Percentiles rank a stretch among this genome's conserved stretches.
phyloP scores from a whole-genome alignment of 192 early-diverging fungal species.

The Mortierella alpina region DNA sequence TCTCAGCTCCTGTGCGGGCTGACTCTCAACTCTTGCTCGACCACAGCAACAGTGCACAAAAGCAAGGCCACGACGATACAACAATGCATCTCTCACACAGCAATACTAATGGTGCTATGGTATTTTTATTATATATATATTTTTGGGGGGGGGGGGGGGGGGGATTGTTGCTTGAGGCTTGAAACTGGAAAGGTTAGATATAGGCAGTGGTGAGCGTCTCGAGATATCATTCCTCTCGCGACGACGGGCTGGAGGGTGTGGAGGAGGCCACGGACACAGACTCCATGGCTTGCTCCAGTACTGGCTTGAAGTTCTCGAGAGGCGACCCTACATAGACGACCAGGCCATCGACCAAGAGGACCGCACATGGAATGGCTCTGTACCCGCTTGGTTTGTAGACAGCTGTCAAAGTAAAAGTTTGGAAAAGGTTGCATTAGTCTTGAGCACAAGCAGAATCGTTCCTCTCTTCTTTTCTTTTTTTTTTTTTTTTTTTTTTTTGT shows the following conservation, averaged over 20 bases:
- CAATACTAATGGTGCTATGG: no score
- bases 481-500: no score
- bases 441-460: not conserved
- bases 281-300: constrained; percentile 20
- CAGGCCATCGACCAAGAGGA: constrained; percentile 33
- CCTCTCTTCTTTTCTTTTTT: not conserved
- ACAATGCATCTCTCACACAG: no score
- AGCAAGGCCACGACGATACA: no score
- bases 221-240: constrained; percentile 10
- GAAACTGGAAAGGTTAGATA: not conserved
- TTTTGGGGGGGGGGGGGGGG: no score
- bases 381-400: constrained; percentile 45
- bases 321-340: constrained; percentile 43
- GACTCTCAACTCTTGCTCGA: not conserved
- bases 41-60: not conserved
- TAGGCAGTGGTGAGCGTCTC: no score
- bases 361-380: constrained; percentile 37
- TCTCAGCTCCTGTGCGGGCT: not conserved
- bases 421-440: not conserved
- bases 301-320: constrained; percentile 14
- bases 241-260: constrained; percentile 14
- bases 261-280: constrained; percentile 8
- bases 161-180: not conserved
- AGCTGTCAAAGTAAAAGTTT: constrained; percentile 10
- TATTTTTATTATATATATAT: no score